Conservation (phyloP, 2,329 filamentous ascomycete species). For the Ascochyta pisi region DNA sequence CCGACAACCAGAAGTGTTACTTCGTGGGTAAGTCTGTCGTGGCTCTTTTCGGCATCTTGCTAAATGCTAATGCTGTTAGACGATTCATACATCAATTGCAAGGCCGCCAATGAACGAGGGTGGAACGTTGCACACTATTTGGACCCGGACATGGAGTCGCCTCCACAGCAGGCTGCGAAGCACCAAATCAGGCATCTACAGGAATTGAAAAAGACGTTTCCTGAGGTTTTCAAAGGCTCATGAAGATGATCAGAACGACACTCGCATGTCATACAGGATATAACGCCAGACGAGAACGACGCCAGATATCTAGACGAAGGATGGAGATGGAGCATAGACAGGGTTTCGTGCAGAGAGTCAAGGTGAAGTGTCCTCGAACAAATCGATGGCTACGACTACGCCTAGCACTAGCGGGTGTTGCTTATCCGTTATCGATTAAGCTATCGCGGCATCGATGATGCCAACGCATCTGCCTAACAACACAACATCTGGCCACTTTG, state of each 20-base stretch:
- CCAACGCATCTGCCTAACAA: slow-evolving; percentile 15
- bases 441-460: slow-evolving; percentile 14
- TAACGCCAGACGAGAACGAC: neutral
- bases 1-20: slow-evolving; percentile 75
- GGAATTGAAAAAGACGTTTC: slow-evolving; percentile 78
- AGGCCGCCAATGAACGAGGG: slow-evolving; percentile 75
- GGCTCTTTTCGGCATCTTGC: neutral
- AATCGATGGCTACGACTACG: neutral
- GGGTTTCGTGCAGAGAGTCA: no score
- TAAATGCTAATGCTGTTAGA: slow-evolving; percentile 61
- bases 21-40: slow-evolving; percentile 77
- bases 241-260: neutral
- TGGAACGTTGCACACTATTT: slow-evolving; percentile 89
- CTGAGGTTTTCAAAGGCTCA: slow-evolving; percentile 78
- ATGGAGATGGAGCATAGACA: neutral
- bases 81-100: slow-evolving; percentile 85
- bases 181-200: slow-evolving; percentile 78
- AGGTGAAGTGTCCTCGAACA: neutral
- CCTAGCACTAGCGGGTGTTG: neutral
- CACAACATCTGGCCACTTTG: neutral
- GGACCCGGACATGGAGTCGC: slow-evolving; percentile 73
- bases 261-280: neutral
- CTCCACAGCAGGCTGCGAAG: slow-evolving; percentile 69
- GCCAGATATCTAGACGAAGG: neutral
- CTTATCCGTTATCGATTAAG: slow-evolving; percentile 14